Evolutionary conservation across 441 rosid genomes (phyloP), one percentile per base, ranked within the genome.

Genomic region (Daphne laureola): DNA sequence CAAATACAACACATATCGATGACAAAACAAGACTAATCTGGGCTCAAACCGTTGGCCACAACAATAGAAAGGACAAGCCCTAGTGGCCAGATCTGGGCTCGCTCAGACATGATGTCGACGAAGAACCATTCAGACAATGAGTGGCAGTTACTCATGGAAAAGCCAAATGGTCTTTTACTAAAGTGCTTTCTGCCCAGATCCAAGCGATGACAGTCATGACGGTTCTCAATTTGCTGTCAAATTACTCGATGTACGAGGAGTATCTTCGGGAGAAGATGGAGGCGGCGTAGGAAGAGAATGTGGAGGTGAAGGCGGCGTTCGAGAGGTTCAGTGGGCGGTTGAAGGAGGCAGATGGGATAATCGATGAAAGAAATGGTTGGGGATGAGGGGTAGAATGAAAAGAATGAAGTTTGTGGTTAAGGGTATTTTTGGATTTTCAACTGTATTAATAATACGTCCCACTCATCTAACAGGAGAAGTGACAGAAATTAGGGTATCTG

Each of bases 241-340:
- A 58, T 3, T 95, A 86, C 69, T 73, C 87, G 4, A 77, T 79
- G 0, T 95, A 89, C 16, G 92, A 89, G 67, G 95, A 89, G 71
- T 89, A 86, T 38, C 8, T 89, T 0, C 94, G 95, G 4, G 71
- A 86, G 42, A 4, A 43, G 0, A 49, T 67, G 5, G 92, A 83
- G 60, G 51, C 78, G n/a, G 53, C 81, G 1, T 89, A 90, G 95
- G 45, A 16, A 0, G 64, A 67, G 5, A 76, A 86, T 0, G 77
- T 83, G 0, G 38, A 58, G 9, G 69, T 81, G 14, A 58, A 67
- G 23, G 83, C 81, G 5, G 95, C 90, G 12, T 86, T 72, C 59
- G 86, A 86, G 62, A 56, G 23, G 54, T 64, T 89, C 51, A 71
- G n/a, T n/a, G n/a, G n/a, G n/a, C n/a, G n/a, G n/a, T n/a, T n/a